Base-by-base conservation (phyloP, 1,284 basidiomycete species). In the Cutaneotrichosporon daszewskae region DNA sequence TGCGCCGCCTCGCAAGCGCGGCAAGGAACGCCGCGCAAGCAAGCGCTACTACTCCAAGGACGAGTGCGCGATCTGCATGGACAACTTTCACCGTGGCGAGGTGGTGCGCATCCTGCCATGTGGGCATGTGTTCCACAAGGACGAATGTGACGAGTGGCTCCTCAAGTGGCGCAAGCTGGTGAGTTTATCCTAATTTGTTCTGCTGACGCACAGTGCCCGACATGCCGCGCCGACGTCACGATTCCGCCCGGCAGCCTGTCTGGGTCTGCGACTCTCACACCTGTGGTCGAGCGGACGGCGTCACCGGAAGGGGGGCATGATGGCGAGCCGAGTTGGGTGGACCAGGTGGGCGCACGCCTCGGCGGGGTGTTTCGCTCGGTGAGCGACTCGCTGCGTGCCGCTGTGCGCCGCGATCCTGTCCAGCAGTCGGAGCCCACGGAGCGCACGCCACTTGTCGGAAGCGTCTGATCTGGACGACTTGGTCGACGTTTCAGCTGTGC, bases 11-110 rank as follows among this genome's bases (percentile, higher is more conserved):
- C 43, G 45, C 16, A 35, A 37, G 16, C 29, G 38, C 1, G 50
- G 46, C 17, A 52, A 52, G 43, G 36, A 45, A 43, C 43, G 46
- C 5, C 43, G 50, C 26, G 40, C 40, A 27, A 48, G 46, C 40
- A 53, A 58, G 49, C 50, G 59, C 36, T 72, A 69, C 49, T 72
- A 66, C 45, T 64, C 62, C 11, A 69, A 68, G 51, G 69, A 72
- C 53, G 87, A 94, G 64, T 95, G 90, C 60, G 85, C 88, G 11
- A 92, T 95, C 52, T 95, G 90, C 65, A 76, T 95, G 53, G 84
- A 79, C 52, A 80, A 84, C 54, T 94, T 94, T 58, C 80, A 74
- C 29, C 81, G 81, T 55, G 88, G 88, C 2, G 90, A 95, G 62
- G 77, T 81, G 51, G 87, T 94, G 26, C 79, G 89, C 53, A 86